Percentiles rank a stretch among this genome's conserved stretches.
phyloP scores from a whole-genome alignment of 495 filamentous ascomycete genomes.

The Neurospora cerealis region DNA sequence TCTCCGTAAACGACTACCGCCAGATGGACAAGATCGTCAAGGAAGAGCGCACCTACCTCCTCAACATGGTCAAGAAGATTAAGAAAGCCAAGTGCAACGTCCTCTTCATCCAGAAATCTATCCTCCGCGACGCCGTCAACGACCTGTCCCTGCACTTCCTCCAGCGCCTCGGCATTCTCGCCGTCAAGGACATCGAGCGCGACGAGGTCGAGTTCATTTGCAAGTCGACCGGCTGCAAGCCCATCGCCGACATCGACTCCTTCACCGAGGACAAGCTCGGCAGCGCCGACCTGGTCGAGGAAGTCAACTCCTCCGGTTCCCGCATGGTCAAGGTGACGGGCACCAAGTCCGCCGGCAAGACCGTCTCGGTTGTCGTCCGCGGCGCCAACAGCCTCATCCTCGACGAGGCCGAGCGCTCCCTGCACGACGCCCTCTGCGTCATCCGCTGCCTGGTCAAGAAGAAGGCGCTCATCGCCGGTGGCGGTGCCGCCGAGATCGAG shows the following conservation, averaged over 20 bases:
- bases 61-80: conserved; percentile 99
- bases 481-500: conserved; percentile 92
- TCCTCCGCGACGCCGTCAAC: conserved; percentile 94
- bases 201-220: conserved; percentile 99
- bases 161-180: conserved; percentile 89
- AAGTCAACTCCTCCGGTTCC: conserved; percentile 75
- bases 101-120: conserved; percentile 95
- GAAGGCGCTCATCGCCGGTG: conserved; percentile 92
- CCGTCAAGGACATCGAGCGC: conserved; percentile 93
- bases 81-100: conserved; percentile 99
- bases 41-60: conserved; percentile 93
- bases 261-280: conserved; percentile 99
- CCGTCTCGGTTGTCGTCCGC: conserved; percentile 85
- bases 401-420: conserved; percentile 89
- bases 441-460: conserved; percentile 98
- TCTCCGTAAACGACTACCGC: conserved; percentile 96
- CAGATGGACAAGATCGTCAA: conserved; percentile 99
- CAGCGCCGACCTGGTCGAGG: conserved; percentile 89
- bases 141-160: conserved; percentile 95
- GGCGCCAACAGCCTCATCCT: conserved; percentile 92
- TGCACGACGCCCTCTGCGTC: conserved; percentile 96
- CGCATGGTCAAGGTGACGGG: conserved; percentile 92
- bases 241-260: conserved; percentile 95
- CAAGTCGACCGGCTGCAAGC: conserved; percentile 96
- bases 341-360: conserved; percentile 71